These are phyloP conservation scores for Boletellus ananas DNA, from an alignment of 768 basidiomycete species.

Conservation along the genomic window DNA sequence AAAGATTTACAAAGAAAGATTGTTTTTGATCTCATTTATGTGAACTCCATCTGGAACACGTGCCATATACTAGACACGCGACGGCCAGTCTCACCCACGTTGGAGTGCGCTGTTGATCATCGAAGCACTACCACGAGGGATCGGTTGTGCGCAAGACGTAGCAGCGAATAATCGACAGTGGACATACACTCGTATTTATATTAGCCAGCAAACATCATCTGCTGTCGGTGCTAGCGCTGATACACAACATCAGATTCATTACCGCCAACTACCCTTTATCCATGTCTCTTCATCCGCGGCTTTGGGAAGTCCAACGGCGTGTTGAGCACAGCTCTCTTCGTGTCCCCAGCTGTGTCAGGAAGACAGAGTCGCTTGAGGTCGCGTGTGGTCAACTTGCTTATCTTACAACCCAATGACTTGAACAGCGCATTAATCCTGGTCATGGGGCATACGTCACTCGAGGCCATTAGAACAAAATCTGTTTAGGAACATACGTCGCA, in stretches of 20 bases:
- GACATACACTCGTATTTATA: no score
- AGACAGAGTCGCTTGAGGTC: conserved; percentile 72
- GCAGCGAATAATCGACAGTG: no score
- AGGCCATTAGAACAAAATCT: neutral
- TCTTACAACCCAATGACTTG: conserved; percentile 76
- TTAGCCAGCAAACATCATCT: no score
- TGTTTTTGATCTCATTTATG: no score
- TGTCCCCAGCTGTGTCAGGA: conserved; percentile 55
- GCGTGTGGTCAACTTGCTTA: conserved; percentile 49
- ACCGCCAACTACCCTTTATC: conserved; percentile 7
- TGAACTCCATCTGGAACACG: no score
- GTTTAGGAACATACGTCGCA: conserved; percentile 49
- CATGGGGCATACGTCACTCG: neutral
- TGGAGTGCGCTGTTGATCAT: no score
- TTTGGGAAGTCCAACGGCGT: conserved; percentile 84
- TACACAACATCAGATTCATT: neutral
- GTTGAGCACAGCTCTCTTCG: conserved; percentile 69
- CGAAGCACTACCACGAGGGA: no score
- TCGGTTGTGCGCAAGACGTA: no score
- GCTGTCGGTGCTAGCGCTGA: neutral
- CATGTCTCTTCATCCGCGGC: conserved; percentile 36
- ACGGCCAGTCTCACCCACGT: no score
- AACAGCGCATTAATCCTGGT: conserved; percentile 63
- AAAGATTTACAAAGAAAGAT: no score
- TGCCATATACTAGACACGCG: no score